phyloP scores from a whole-genome alignment of 257 asterid genomes.

The Scutellaria baicalensis region DNA sequence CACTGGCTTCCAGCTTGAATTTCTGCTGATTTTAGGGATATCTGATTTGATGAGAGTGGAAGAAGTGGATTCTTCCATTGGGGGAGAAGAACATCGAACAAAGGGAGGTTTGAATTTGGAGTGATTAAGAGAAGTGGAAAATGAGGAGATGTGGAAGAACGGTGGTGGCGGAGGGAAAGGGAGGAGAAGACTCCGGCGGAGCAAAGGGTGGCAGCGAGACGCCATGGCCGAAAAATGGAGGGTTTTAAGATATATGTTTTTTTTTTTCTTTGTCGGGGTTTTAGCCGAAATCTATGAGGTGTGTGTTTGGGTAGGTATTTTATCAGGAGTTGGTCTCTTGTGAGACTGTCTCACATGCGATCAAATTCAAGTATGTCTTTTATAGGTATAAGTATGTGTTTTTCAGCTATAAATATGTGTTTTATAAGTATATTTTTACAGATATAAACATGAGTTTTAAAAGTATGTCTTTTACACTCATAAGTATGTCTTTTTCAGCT shows the following conservation, averaged over 20 bases:
- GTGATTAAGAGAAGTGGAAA: slow-evolving; percentile 11
- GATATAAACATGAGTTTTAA: too few species aligned
- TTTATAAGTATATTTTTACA: too few species aligned
- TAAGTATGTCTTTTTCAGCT: too few species aligned
- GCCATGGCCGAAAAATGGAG: slow-evolving; percentile 25
- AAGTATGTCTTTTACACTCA: too few species aligned
- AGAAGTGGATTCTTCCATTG: slow-evolving; percentile 31
- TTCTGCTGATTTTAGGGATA: slow-evolving; percentile 5
- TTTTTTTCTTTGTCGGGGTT: too few species aligned
- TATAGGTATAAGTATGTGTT: too few species aligned
- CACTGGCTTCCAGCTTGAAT: slow-evolving; percentile 67
- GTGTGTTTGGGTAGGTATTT: too few species aligned
- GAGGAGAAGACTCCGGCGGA: slow-evolving; percentile 32
- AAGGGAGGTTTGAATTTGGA: slow-evolving; percentile 11
- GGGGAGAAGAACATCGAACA: slow-evolving; percentile 22
- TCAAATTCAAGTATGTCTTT: too few species aligned
- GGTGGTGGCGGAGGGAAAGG: slow-evolving; percentile 13
- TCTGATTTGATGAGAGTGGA: slow-evolving; percentile 25
- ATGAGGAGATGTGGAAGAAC: neutral
- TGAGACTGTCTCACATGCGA: too few species aligned
- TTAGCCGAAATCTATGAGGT: too few species aligned
- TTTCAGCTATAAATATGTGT: too few species aligned
- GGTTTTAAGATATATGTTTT: neutral
- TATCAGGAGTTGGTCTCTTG: too few species aligned
- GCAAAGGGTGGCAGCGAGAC: slow-evolving; percentile 23